Percentiles rank a stretch among this genome's conserved stretches.
Evolutionary conservation across 805 yeast species (phyloP).

Genomic region (Candida morakotiae): DNA sequence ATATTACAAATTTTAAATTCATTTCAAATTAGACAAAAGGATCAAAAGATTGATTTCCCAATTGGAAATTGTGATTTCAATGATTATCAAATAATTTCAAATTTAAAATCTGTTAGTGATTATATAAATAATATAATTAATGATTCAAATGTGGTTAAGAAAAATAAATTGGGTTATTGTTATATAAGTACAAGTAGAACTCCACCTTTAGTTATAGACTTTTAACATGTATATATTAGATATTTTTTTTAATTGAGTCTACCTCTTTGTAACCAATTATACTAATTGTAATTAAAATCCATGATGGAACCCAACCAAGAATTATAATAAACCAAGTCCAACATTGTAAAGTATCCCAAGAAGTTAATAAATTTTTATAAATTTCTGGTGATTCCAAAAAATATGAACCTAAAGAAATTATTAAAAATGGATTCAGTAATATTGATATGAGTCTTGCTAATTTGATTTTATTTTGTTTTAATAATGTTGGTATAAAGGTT

Average conservation of each 20-base stretch:
- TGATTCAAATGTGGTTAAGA: constrained; percentile 50
- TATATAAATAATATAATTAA: constrained; percentile 45
- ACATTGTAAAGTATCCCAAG: constrained; percentile 67
- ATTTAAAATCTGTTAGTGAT: constrained; percentile 62
- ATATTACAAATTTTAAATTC: constrained; percentile 61
- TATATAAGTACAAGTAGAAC: constrained; percentile 68
- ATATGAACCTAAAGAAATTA: constrained; percentile 23
- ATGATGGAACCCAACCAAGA: constrained; percentile 79
- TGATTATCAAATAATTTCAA: constrained; percentile 70
- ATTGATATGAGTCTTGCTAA: constrained; percentile 28
- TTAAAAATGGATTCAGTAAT: constrained; percentile 50
- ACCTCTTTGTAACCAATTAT: not conserved
- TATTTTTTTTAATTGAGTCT: constrained; percentile 1
- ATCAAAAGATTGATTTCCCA: constrained; percentile 56
- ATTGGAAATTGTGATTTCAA: constrained; percentile 75
- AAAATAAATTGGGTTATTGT: constrained; percentile 70
- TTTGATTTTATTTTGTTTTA: constrained; percentile 11
- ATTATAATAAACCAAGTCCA: constrained; percentile 83
- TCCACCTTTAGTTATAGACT: constrained; percentile 68
- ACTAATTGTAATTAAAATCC: constrained; percentile 44
- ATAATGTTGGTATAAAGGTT: constrained; percentile 47
- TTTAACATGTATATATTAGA: constrained; percentile 10
- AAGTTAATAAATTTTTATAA: constrained; percentile 50
- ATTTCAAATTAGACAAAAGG: constrained; percentile 74
- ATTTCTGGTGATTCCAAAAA: constrained; percentile 34